Percentiles rank a stretch among this genome's conserved stretches.
phyloP scores from a whole-genome alignment of 2,329 filamentous ascomycete species.

The Curvularia sp. region DNA sequence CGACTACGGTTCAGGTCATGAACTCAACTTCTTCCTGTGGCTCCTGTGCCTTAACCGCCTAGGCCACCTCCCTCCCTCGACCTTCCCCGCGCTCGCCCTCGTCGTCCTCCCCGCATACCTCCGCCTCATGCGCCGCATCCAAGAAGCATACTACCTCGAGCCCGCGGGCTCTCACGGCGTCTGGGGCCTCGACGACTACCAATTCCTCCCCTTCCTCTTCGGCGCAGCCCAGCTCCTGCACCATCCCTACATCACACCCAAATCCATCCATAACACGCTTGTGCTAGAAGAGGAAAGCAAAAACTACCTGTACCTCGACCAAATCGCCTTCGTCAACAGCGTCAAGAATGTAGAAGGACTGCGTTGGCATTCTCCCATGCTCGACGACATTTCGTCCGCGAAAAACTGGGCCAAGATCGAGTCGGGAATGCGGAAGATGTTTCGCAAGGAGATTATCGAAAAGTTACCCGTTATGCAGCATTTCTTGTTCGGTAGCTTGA shows the following conservation, averaged over 20 bases:
- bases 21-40: slow-evolving; percentile 97
- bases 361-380: slow-evolving; percentile 96
- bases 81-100: slow-evolving; percentile 78
- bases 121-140: slow-evolving; percentile 82
- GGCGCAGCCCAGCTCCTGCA: slow-evolving; percentile 64
- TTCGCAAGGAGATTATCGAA: slow-evolving; percentile 86
- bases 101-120: slow-evolving; percentile 84
- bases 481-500: slow-evolving; percentile 87
- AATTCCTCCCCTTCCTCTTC: slow-evolving; percentile 61
- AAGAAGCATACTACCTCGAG: slow-evolving; percentile 94
- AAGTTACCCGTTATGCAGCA: slow-evolving; percentile 99
- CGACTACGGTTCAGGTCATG: slow-evolving; percentile 96
- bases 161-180: slow-evolving; percentile 66
- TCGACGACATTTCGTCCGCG: slow-evolving; percentile 93
- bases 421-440: slow-evolving; percentile 96
- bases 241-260: slow-evolving; percentile 65
- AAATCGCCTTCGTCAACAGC: slow-evolving; percentile 91
- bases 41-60: slow-evolving; percentile 91
- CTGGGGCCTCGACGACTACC: slow-evolving; percentile 62
- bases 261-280: slow-evolving; percentile 81
- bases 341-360: slow-evolving; percentile 96
- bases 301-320: slow-evolving; percentile 89
- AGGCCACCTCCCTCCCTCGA: slow-evolving; percentile 64
- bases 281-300: slow-evolving; percentile 83
- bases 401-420: slow-evolving; percentile 93